Evolutionary conservation across 202 grass and related monocot genomes (phyloP).

Genomic region (Setaria italica): DNA sequence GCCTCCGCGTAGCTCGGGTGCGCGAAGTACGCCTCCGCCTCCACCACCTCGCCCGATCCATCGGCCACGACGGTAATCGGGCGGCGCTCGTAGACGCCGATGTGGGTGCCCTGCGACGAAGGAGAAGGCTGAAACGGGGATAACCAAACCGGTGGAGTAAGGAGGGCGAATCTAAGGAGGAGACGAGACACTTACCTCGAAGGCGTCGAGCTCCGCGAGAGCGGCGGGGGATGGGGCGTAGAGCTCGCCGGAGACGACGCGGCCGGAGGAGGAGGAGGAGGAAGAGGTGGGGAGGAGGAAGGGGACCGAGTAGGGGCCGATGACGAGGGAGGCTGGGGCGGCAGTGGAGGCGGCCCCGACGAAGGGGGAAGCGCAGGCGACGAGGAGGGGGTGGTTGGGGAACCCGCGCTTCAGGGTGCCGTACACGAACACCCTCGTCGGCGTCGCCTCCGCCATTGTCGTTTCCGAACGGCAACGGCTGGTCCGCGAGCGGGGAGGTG

Average conservation of each 20-base stretch:
- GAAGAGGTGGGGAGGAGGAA: constrained; percentile 67
- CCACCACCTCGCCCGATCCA: constrained; percentile 15
- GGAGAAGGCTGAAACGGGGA: neutral
- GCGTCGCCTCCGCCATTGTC: constrained; percentile 12
- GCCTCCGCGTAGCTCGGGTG: constrained; percentile 67
- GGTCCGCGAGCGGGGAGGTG: neutral
- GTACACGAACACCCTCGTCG: constrained; percentile 73
- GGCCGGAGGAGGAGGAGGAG: constrained; percentile 22
- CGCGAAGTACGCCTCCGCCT: constrained; percentile 76
- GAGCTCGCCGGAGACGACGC: constrained; percentile 63
- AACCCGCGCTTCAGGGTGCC: constrained; percentile 80
- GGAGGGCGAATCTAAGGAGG: neutral
- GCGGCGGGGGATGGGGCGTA: constrained; percentile 51
- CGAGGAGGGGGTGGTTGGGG: constrained; percentile 65
- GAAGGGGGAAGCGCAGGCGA: constrained; percentile 39
- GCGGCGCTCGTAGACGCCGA: constrained; percentile 74
- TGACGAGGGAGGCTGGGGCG: constrained; percentile 54
- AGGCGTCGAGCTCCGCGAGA: constrained; percentile 58
- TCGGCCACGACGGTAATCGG: constrained; percentile 43
- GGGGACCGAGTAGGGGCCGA: constrained; percentile 69
- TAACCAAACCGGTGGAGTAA: neutral
- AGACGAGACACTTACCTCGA: constrained; percentile 47
- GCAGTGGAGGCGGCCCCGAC: constrained; percentile 44
- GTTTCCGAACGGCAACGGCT: neutral
- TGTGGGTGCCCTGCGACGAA: constrained; percentile 49